Evolutionary conservation across 2,329 filamentous ascomycete genomes (phyloP), one percentile per base, ranked within the genome.

Genomic region (Fusarium oxysporum): DNA sequence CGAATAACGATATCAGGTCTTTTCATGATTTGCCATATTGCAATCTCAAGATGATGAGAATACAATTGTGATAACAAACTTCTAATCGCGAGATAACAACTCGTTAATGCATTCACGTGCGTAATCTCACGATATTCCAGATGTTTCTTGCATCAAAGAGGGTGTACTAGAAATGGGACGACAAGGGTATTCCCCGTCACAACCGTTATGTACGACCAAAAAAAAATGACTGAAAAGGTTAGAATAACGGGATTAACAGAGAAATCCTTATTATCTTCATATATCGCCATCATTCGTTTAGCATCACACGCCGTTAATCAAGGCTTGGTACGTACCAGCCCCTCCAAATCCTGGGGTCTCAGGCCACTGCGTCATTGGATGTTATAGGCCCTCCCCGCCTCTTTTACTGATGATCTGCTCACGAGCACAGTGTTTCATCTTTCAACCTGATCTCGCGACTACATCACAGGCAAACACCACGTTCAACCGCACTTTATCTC

Each of bases 291-390:
- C 43, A 38, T 40, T 28, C 12, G 21, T 58, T 43, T 25, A 11
- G 14, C 23, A 35, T 48, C 54, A 37, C 30, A 28, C 33, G 50
- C 33, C 32, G 17, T 35, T 37, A 21, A 57, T 17, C 54, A 35
- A 53, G 54, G 25, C 19, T n/a, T 28, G 33, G 71, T 73, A 73
- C 71, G 71, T 73, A 73, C 71, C 43, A 47, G 30, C 62, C 55
- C 67, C 57, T 71, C 62, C 44, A 62, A 70, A 68, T 68, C 68
- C 58, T 68, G 64, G 68, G 62, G 65, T 57, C 54, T 71, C 55
- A 68, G 62, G 70, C 72, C 70, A 73, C 70, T 75, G 72, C 73
- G 72, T 75, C 73, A 75, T 75, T 75, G 71, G 73, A 66, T 64
- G 62, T 66, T 47, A 70, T 47, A 64, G 57, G 38, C 50, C 62